Evolutionary conservation across 805 yeast genomes (phyloP), one percentile per base, ranked within the genome.

Genomic region (Ogataea naganishii): DNA sequence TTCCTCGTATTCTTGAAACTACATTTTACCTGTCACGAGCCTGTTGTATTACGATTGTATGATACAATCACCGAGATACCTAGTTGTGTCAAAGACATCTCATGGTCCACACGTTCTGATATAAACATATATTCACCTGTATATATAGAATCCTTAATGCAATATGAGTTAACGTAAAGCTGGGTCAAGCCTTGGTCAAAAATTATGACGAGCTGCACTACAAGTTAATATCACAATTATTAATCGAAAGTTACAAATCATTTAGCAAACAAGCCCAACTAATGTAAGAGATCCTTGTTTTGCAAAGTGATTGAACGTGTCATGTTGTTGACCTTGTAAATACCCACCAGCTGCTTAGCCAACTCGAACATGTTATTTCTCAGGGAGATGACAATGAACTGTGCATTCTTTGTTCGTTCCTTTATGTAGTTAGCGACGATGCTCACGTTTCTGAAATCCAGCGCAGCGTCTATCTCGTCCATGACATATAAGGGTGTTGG

Each of bases 391-490:
- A 92, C 98, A 48, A 92, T 75, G 45, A 92, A 92, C 53, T 92
- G 99, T 1, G 96, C 98, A 55, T 89, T 85, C 57, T 82, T 83
- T 3, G 98, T 94, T 30, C 96, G 67, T 46, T 88, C 96, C 49
- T 86, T 88, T 52, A 92, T 92, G 51, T 92, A 94, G 47, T 88
- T 89, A 4, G 98, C 99, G 29, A 92, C 96, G 58, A 92, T 92
- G 9, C 96, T 85, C 20, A 92, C 98, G 46, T 92, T 92, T 51
- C 96, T 66, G 59, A 92, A 92, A 60, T 92, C 99, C 40, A 92
- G 68, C 2, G 99, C 99, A 1, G 99, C 98, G 61, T 92, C 98
- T 43, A 92, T 92, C 60, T 92, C 98, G 61, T 92, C 98, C 98
- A 92, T 92, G 21, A 92, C 97, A 51, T 92, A 92, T 28, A 92